Conservation (phyloP, 176 grass and related monocot genomes). For the bread wheat (Triticum aestivum) region IWGSC_CS_RefSeq_v2.1 NC_057800.1:692989789-692990288, state of each 20-base stretch:
- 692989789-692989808: constrained; percentile 13
- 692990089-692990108: not conserved
- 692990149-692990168: not conserved
- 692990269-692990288: constrained; percentile 42
- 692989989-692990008: not conserved
- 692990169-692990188: constrained; percentile 11
- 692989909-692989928: constrained; percentile 30
- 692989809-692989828: constrained; percentile 33
- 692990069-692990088: not conserved
- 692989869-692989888: constrained; percentile 19
- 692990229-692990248: constrained; percentile 38
- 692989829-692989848: constrained; percentile 32
- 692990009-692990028: not conserved
- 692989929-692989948: constrained; percentile 35
- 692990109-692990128: no score
- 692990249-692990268: constrained; percentile 41
- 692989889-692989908: constrained; percentile 6
- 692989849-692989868: not conserved
- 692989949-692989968: not conserved
- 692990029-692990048: constrained; percentile 6
- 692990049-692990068: not conserved
- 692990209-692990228: constrained; percentile 41
- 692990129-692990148: no score
- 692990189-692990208: constrained; percentile 38
- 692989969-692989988: constrained; percentile 27